Evolutionary conservation across 2,329 filamentous ascomycete species (phyloP).

Genomic region (Aspergillus neotritici): DNA sequence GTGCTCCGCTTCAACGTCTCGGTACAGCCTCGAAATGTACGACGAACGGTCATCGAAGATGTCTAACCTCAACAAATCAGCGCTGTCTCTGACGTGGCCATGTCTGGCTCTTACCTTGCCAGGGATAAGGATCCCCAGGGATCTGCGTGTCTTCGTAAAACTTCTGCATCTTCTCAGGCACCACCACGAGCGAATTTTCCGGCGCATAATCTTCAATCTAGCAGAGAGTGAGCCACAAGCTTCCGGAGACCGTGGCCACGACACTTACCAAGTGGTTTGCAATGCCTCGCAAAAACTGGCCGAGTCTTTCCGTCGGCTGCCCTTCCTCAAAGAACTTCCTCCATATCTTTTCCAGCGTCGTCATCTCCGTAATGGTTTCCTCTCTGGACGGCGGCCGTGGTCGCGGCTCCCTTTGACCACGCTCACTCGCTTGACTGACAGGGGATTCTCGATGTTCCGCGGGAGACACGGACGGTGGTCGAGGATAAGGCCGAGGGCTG

Average conservation of each 20-base stretch:
- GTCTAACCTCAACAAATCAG: slow-evolving; percentile 31
- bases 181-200: slow-evolving; percentile 63
- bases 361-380: slow-evolving; percentile 45
- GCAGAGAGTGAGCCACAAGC: slow-evolving; percentile 10
- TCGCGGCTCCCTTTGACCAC: slow-evolving; percentile 27
- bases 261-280: slow-evolving; percentile 64
- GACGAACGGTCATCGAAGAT: slow-evolving; percentile 52
- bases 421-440: slow-evolving; percentile 32
- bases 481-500: slow-evolving; percentile 17
- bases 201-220: slow-evolving; percentile 66
- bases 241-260: neutral
- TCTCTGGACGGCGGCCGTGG: slow-evolving; percentile 36
- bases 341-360: slow-evolving; percentile 68
- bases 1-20: slow-evolving; percentile 52
- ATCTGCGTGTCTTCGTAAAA: slow-evolving; percentile 67
- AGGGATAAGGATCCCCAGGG: slow-evolving; percentile 61
- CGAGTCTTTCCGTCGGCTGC: slow-evolving; percentile 61
- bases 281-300: slow-evolving; percentile 66
- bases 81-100: neutral
- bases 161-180: slow-evolving; percentile 66
- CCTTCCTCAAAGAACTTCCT: slow-evolving; percentile 66
- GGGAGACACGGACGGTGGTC: slow-evolving; percentile 17
- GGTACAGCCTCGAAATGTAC: slow-evolving; percentile 56
- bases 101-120: slow-evolving; percentile 50
- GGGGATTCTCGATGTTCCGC: slow-evolving; percentile 30